These are phyloP conservation scores for Kalaharituber pfeilii DNA, from an alignment of 2,329 filamentous ascomycete species.

Conservation along the genomic window DNA sequence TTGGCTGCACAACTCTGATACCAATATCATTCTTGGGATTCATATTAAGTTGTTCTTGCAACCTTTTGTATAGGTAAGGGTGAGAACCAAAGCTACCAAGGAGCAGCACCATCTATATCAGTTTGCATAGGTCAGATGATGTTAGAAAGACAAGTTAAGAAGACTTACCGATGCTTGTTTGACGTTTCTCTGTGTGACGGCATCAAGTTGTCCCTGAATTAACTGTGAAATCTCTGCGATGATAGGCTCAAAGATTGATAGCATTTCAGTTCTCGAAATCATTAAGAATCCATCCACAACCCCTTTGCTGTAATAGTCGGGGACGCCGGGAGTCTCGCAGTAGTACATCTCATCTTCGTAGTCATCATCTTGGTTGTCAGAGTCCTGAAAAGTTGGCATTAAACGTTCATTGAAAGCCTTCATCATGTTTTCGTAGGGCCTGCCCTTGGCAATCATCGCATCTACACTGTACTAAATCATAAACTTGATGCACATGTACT, in stretches of 20 bases:
- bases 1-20: background rate
- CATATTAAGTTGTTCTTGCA: background rate
- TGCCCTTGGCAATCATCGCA: too few relatives aligned
- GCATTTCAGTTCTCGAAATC: conserved; percentile 1
- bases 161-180: background rate
- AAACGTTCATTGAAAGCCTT: conserved; percentile 34
- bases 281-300: conserved; percentile 27
- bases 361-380: background rate
- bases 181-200: background rate
- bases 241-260: background rate
- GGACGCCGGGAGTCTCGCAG: background rate
- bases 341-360: too few relatives aligned
- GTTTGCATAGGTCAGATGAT: too few relatives aligned
- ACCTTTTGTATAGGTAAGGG: conserved; percentile 41
- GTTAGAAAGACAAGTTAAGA: too few relatives aligned
- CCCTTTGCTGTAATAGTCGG: background rate
- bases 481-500: too few relatives aligned
- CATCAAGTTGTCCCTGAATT: background rate
- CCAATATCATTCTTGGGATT: background rate
- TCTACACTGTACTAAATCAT: too few relatives aligned
- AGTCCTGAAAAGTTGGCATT: background rate
- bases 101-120: conserved; percentile 24
- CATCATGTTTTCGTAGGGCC: background rate
- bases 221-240: conserved; percentile 8
- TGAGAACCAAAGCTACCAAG: conserved; percentile 31